A percentile compares a stretch with the other conserved stretches of the same genome.
phyloP scores from a whole-genome alignment of 495 filamentous ascomycete genomes.

The Penicillium pancosmium region DNA sequence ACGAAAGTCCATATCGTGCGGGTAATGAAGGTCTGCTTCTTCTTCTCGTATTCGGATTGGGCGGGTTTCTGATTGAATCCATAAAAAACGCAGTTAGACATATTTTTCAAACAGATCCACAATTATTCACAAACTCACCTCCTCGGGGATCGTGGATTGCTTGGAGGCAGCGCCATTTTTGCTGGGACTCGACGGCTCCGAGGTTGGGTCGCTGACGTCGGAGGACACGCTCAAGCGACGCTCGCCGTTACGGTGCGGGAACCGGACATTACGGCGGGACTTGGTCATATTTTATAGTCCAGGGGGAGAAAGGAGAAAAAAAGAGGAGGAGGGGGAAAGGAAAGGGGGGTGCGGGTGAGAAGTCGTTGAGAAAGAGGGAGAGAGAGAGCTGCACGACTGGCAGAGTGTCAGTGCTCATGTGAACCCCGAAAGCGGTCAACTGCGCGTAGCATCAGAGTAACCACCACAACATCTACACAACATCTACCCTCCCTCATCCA shows the following conservation, averaged over 20 bases:
- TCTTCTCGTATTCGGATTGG: slow-evolving; percentile 90
- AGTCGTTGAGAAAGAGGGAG: slow-evolving; percentile 16
- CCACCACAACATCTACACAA: neutral
- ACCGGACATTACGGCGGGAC: slow-evolving; percentile 81
- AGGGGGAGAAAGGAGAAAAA: slow-evolving; percentile 12
- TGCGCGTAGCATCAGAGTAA: neutral
- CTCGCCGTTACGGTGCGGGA: slow-evolving; percentile 65
- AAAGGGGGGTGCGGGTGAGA: slow-evolving; percentile 18
- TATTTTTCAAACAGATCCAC: neutral
- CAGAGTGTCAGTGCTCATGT: slow-evolving; percentile 29
- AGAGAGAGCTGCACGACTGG: slow-evolving; percentile 4
- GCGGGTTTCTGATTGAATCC: slow-evolving; percentile 42
- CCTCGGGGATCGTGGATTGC: slow-evolving; percentile 51
- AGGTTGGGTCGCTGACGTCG: slow-evolving; percentile 76
- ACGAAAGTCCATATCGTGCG: slow-evolving; percentile 97
- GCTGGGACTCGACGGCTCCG: slow-evolving; percentile 60
- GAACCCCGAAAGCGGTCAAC: slow-evolving; percentile 33
- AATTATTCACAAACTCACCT: slow-evolving; percentile 36
- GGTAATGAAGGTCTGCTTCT: slow-evolving; percentile 96
- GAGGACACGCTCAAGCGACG: slow-evolving; percentile 71
- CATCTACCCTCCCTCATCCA: neutral
- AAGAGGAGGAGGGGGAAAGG: slow-evolving; percentile 14
- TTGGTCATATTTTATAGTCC: slow-evolving; percentile 60
- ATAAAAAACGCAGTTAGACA: slow-evolving; percentile 7
- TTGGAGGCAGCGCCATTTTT: slow-evolving; percentile 50